Evolutionary conservation across 2,329 filamentous ascomycete species (phyloP), one percentile per base, ranked within the genome.

Genomic region (Trichoderma endophyticum): DNA sequence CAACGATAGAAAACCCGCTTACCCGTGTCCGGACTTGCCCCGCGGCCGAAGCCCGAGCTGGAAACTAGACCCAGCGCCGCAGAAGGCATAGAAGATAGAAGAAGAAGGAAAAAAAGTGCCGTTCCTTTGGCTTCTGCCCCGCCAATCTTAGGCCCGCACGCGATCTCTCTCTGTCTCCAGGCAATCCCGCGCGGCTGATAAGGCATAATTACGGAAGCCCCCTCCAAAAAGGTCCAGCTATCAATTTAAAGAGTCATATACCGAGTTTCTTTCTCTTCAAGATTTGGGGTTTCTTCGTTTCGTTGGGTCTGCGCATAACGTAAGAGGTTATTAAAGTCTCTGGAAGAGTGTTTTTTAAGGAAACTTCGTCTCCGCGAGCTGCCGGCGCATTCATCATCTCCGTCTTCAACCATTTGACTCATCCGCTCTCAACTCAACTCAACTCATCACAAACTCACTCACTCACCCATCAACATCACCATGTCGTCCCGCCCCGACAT

Each of bases 401-500:
- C 7, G 6, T 56, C 51, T 14, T 56, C 24, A 24, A 12, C 28
- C 26, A 62, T 62, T 43, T 62, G 59, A 39, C 59, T 62, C 59
- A 62, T 36, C 68, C 24, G 2, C 2, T 30, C 30, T 30, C 30
- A 30, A 30, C 30, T 24, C 32, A 30, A 43, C 30, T 32, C 15
- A 61, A 43, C n/a, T 67, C 48, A 34, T 60, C 57, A n/a, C 51
- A 51, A 15, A 43, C 57, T 18, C 60, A 43, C 51, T 28, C 48
- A 48, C 18, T 34, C 26, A 11, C 14, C n/a, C 26, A 48, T 11
- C 7, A 18, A 24, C 3, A 57, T 48, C 59, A 54, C 28, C 71
- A 82, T 81, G 80, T 73, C 80, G 39, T 73, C 75, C 18, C 91
- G 93, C 73, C 91, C 93, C 61, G 84, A 87, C 66, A 88, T 96